Conservation (phyloP, 106 monocot genomes). For the Triglochin maritima region DNA sequence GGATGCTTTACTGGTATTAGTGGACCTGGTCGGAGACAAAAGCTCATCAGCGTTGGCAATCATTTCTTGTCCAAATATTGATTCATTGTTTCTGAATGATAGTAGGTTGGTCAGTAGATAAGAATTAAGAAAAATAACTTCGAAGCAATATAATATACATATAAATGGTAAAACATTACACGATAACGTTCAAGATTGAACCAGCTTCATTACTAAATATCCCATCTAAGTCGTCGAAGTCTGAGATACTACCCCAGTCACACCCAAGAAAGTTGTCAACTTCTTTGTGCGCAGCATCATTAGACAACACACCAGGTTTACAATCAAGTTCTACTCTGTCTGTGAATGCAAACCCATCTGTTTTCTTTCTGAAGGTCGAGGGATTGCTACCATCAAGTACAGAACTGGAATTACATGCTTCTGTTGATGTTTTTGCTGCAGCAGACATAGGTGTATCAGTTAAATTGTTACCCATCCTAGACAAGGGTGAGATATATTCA, state of each 20-base stretch:
- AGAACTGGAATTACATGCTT: neutral
- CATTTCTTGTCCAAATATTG: conserved; percentile 27
- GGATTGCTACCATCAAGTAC: neutral
- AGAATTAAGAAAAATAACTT: no score
- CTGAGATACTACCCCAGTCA: conserved; percentile 22
- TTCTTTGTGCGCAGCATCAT: conserved; percentile 8
- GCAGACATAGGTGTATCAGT: neutral
- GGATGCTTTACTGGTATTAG: conserved; percentile 15
- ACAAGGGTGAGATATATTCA: neutral
- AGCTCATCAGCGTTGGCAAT: conserved; percentile 24
- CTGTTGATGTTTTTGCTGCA: conserved; percentile 1
- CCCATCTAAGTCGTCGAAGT: conserved; percentile 24
- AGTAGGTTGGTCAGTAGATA: no score
- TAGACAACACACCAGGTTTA: conserved; percentile 4
- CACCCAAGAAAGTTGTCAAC: conserved; percentile 21
- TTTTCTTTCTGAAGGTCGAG: conserved; percentile 9
- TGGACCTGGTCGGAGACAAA: conserved; percentile 14
- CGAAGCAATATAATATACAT: neutral
- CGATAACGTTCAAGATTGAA: neutral
- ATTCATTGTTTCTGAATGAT: conserved; percentile 17
- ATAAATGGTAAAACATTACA: neutral
- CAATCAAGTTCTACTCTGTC: neutral
- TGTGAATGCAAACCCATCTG: neutral
- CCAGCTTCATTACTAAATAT: conserved; percentile 12
- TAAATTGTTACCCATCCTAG: neutral